Evolutionary conservation across 2,329 filamentous ascomycete species (phyloP).

Genomic region (Dothideomycetes sp.): DNA sequence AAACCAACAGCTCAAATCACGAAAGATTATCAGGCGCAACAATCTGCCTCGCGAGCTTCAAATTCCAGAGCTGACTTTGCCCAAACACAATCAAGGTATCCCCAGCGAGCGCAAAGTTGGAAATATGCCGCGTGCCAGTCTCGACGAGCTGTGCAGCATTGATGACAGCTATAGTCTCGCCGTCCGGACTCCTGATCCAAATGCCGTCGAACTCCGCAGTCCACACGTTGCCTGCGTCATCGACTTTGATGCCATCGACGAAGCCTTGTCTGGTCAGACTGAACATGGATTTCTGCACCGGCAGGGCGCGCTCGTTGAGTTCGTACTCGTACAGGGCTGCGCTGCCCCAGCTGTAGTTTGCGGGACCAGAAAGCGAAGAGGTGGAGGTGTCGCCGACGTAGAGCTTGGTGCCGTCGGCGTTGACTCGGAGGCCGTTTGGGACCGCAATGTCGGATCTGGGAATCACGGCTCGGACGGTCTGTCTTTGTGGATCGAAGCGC

Average conservation of each 20-base stretch:
- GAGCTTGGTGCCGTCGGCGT: neutral
- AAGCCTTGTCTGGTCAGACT: neutral
- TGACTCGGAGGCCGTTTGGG: neutral
- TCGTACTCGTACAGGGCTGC: neutral
- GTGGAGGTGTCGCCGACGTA: neutral
- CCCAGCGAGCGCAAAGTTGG: neutral
- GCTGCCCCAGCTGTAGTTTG: neutral
- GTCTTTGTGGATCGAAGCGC: neutral
- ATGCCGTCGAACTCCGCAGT: neutral
- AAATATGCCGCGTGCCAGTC: neutral
- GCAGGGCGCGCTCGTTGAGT: neutral
- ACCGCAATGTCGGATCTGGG: neutral
- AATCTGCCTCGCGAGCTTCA: neutral
- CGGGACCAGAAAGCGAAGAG: neutral
- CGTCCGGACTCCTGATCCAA: neutral
- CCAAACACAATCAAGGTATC: neutral
- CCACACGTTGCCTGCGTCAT: neutral
- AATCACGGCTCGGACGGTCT: neutral
- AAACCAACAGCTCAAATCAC: too few relatives aligned
- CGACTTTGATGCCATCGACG: neutral
- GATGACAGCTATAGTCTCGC: neutral
- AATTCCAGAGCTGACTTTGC: neutral
- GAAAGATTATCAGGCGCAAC: neutral
- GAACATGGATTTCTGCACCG: neutral
- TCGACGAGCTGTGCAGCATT: neutral